Conservation (phyloP, 2,329 filamentous ascomycete genomes). For the Neofusicoccum sp. region DNA sequence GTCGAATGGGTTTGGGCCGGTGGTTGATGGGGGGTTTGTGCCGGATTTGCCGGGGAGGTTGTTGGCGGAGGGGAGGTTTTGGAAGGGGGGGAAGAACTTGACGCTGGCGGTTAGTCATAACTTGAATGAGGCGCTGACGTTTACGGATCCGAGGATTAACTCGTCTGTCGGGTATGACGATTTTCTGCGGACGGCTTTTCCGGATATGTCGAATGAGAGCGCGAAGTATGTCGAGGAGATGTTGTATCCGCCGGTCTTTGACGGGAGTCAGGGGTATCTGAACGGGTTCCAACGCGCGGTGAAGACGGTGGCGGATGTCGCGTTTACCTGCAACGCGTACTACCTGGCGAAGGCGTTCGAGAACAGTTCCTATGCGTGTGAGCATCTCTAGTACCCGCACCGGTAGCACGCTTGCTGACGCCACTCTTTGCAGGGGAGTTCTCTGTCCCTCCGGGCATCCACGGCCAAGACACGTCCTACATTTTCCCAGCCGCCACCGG, state of each 20-base stretch:
- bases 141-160: constrained; percentile 26
- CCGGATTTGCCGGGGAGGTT: constrained; percentile 31
- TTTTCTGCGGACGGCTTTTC: neutral
- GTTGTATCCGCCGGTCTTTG: constrained; percentile 20
- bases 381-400: no score
- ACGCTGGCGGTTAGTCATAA: constrained; percentile 43
- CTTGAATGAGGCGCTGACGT: constrained; percentile 42
- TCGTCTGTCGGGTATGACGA: neutral
- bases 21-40: constrained; percentile 34
- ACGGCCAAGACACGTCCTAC: no score
- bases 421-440: no score
- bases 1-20: constrained; percentile 32
- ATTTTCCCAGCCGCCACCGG: no score
- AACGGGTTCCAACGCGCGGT: neutral
- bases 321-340: neutral
- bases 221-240: neutral
- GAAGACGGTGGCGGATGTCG: neutral
- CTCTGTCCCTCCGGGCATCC: no score
- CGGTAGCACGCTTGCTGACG: no score
- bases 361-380: no score
- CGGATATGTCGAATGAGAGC: neutral
- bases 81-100: constrained; percentile 35
- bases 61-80: constrained; percentile 36
- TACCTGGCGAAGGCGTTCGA: no score
- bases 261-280: constrained; percentile 16